Base-by-base conservation (phyloP, 352 stramenopile genomes). In the Aphanomyces stellatus region DNA sequence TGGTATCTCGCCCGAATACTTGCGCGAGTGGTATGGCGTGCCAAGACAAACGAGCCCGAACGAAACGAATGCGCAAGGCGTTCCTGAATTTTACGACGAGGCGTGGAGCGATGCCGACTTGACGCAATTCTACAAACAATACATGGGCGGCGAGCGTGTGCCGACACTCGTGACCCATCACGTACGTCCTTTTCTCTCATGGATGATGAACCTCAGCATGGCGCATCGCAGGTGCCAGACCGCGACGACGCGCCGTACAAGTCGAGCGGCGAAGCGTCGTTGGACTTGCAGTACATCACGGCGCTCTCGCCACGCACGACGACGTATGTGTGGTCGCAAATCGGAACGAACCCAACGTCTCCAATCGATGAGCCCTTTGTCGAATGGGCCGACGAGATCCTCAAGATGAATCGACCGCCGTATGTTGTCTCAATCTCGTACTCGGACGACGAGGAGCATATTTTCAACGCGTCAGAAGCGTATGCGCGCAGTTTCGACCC, bases 251-350 rank as follows among this genome's bases (percentile, higher is more conserved):
- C 66, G 10, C 70, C 72, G 3, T 48, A 69, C 8, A 51, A 69
- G 0, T 69, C 80, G 4, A 85, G 72, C 33, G 88, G 77, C 0
- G 90, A 97, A 71, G 85, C 85, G 11, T 95, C 84, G 19, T 72
- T 97, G 1, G 91, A 97, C 67, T 72, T 97, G 41, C 83, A 97
- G 71, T 97, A 97, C 71, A 80, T 97, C 49, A 96, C 86, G 19
- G 87, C 85, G 17, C 69, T 96, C 15, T 82, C 76, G 11, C 81
- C 82, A 13, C 91, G 91, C 51, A 77, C 85, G 34, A 88, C 79
- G 24, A 95, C 86, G 4, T 90, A 78, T 72, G 72, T 92, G 19
- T 92, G 81, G 82, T 88, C 73, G 22, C 88, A 91, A 77, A 81
- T 85, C 49, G 83, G 80, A 19, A 88, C 82, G 61, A 97, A 95